These are phyloP conservation scores for Colletotrichum truncatum DNA, from an alignment of 2,329 filamentous ascomycete species.

Conservation along the genomic window DNA sequence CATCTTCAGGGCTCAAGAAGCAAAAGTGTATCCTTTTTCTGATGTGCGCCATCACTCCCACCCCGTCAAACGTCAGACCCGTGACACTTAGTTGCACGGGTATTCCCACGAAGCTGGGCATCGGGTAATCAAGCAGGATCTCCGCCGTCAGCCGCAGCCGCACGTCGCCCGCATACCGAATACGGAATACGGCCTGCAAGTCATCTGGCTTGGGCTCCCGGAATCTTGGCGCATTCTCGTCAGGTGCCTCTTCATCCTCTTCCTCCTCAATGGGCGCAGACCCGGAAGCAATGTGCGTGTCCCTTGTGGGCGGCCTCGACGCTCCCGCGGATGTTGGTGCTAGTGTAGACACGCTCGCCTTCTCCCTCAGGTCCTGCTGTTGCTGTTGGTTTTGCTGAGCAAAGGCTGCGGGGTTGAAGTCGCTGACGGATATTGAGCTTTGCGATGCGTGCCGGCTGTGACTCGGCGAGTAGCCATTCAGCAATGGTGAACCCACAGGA, in stretches of 20 bases:
- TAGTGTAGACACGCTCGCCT: slow-evolving; percentile 70
- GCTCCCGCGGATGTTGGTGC: slow-evolving; percentile 62
- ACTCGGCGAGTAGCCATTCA: slow-evolving; percentile 36
- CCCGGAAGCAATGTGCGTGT: slow-evolving; percentile 45
- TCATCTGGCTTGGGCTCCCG: slow-evolving; percentile 85
- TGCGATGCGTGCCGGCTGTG: slow-evolving; percentile 56
- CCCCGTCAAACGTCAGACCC: slow-evolving; percentile 92
- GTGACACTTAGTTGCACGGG: slow-evolving; percentile 95
- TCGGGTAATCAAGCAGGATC: slow-evolving; percentile 96
- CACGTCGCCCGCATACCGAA: slow-evolving; percentile 88
- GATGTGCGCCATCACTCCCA: slow-evolving; percentile 92
- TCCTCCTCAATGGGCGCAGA: slow-evolving; percentile 47
- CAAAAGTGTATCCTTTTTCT: slow-evolving; percentile 91
- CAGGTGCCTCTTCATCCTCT: slow-evolving; percentile 38
- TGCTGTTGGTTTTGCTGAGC: slow-evolving; percentile 18
- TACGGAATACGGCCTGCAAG: slow-evolving; percentile 90
- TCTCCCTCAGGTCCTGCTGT: slow-evolving; percentile 57
- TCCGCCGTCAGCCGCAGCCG: slow-evolving; percentile 91
- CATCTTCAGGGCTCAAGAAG: slow-evolving; percentile 93
- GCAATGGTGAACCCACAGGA: slow-evolving; percentile 15
- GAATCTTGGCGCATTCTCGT: slow-evolving; percentile 56
- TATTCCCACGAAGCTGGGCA: slow-evolving; percentile 97
- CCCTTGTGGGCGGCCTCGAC: slow-evolving; percentile 67
- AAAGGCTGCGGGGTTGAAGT: slow-evolving; percentile 39
- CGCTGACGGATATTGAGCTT: slow-evolving; percentile 56